These are phyloP conservation scores for Hamamelis virginiana DNA, from an alignment of 164 flowering plant genomes.

Conservation along the genomic window DNA sequence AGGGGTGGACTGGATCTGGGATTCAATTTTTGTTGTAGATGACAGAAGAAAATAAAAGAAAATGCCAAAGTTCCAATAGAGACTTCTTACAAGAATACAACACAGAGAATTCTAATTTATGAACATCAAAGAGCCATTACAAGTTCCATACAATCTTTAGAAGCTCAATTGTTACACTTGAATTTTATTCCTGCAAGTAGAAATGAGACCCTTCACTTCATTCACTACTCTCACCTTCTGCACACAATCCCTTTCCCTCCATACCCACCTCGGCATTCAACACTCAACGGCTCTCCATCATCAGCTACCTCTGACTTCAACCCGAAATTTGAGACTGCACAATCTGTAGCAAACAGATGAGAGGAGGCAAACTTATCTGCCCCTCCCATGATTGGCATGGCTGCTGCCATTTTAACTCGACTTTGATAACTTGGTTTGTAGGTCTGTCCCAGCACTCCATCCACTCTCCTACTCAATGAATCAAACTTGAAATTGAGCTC, in stretches of 20 bases:
- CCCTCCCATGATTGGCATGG: constrained; percentile 26
- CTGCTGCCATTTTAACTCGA: constrained; percentile 16
- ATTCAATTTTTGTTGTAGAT: no score
- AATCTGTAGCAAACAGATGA: constrained; percentile 21
- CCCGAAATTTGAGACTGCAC: constrained; percentile 17
- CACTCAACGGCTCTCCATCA: background rate
- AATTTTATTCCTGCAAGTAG: background rate
- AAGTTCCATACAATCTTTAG: background rate
- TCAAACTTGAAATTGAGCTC: constrained; percentile 25
- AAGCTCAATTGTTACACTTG: background rate
- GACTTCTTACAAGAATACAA: background rate
- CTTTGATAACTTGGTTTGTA: constrained; percentile 11
- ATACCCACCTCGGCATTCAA: background rate
- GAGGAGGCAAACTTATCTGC: constrained; percentile 17
- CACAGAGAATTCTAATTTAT: no score
- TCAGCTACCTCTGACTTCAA: background rate
- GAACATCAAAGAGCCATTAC: no score
- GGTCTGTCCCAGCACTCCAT: constrained; percentile 28
- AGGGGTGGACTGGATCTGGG: no score
- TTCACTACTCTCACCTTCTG: background rate
- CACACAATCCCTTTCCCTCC: constrained; percentile 9
- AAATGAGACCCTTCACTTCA: background rate
- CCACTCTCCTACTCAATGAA: constrained; percentile 9
- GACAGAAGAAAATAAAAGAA: no score
- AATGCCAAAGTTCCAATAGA: background rate